Percentiles rank a stretch among this genome's conserved stretches.
Conservation (phyloP, 331 rosid genomes). For the Acacia concinna region DNA sequence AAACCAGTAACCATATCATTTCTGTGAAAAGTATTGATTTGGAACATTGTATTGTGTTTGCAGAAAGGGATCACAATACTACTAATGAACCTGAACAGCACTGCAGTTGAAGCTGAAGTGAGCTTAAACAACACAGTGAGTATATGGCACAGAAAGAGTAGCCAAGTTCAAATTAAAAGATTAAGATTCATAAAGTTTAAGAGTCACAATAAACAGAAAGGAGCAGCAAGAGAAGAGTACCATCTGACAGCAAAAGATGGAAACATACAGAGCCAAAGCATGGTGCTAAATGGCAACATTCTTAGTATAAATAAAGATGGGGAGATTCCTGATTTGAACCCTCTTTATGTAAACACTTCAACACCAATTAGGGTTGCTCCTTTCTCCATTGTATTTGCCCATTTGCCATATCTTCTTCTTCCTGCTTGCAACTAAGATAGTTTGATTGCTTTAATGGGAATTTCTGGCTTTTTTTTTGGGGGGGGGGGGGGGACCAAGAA, state of each 20-base stretch:
- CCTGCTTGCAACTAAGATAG: constrained; percentile 57
- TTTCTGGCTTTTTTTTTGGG: constrained; percentile 19
- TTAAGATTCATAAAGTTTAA: constrained; percentile 25
- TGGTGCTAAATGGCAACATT: constrained; percentile 73
- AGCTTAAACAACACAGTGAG: constrained; percentile 33
- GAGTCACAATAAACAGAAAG: constrained; percentile 24
- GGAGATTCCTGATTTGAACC: constrained; percentile 65
- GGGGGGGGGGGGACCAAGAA: constrained; percentile 40
- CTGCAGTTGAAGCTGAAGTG: constrained; percentile 44
- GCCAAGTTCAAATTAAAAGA: background rate
- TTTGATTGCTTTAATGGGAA: background rate
- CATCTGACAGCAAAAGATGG: constrained; percentile 71
- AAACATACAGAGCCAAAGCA: constrained; percentile 73
- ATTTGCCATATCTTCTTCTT: constrained; percentile 60
- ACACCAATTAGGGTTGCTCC: constrained; percentile 66
- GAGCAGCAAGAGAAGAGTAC: constrained; percentile 65
- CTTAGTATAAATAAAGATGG: constrained; percentile 61
- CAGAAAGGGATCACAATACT: constrained; percentile 83
- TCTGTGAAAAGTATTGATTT: constrained; percentile 24
- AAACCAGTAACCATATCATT: background rate
- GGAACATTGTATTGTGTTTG: constrained; percentile 19
- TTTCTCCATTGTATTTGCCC: constrained; percentile 77
- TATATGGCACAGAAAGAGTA: constrained; percentile 39
- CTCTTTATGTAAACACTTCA: constrained; percentile 55
- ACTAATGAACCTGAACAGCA: constrained; percentile 66